Evolutionary conservation across 2,329 filamentous ascomycete genomes (phyloP), one percentile per base, ranked within the genome.

Genomic region (Parafenestella ontariensis): DNA sequence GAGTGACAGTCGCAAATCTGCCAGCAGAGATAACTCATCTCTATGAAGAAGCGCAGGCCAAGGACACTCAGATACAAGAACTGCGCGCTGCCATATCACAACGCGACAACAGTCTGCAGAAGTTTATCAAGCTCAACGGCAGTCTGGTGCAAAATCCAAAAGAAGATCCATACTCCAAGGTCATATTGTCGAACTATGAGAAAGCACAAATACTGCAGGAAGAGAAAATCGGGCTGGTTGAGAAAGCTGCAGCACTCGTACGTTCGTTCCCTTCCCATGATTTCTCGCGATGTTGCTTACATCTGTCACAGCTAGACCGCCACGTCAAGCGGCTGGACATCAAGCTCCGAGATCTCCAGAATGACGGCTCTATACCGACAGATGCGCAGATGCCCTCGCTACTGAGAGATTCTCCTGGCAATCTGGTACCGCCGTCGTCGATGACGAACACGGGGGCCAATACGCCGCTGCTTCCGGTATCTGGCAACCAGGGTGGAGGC

Each of bases 1-100:
- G 10, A 6, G 20, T 2, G 10, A 5, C 57, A 82, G 89, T 89
- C 18, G 87, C 89, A 66, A 95, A 95, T 69, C 82, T 94, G 24
- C 90, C 90, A 58, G 89, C 91, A 59, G 91, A 95, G 77, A 87
- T 95, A 55, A 87, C 88, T 18, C 92, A 93, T 78, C 83, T 94
- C 58, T 89, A 93, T 69, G 90, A 93, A 71, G 91, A 95, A 77
- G 90, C 94, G 59, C 82, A 87, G 69, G 88, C 90, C 72, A 94
- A 93, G 75, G 91, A 96, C 72, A 83, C 85, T 45, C 82, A 87
- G 61, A 89, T 91, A 63, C 81, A 85, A 69, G 87, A 91, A 43
- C 88, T 88, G 71, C 80, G 88, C 54, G 83, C 85, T 57, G 83
- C 85, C 60, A 91, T 93, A 69, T 84, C 87, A 36, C 87, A 89